Percentiles rank a stretch among this genome's conserved stretches.
Evolutionary conservation across 352 stramenopile genomes (phyloP).

Genomic region (Pythium rishiriense): DNA sequence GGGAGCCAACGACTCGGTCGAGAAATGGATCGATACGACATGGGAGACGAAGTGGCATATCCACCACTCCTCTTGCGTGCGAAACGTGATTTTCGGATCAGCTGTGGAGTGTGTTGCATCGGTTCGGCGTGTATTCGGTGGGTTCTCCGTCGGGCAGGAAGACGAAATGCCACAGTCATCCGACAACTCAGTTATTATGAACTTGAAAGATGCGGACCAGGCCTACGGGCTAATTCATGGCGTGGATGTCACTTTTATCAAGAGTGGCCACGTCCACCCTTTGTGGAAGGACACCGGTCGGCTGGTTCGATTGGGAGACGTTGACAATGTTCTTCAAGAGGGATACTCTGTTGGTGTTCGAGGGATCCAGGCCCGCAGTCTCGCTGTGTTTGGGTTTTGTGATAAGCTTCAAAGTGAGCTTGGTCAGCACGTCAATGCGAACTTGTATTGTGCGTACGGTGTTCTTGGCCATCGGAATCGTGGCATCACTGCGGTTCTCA

Average conservation of each 20-base stretch:
- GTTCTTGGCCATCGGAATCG: background rate
- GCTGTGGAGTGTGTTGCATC: background rate
- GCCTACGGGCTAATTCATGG: conserved; percentile 23
- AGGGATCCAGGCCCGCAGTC: conserved; percentile 31
- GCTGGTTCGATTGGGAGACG: conserved; percentile 8
- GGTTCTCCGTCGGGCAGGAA: conserved; percentile 24
- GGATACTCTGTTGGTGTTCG: conserved; percentile 37
- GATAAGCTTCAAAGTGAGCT: conserved; percentile 29
- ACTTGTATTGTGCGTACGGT: conserved; percentile 34
- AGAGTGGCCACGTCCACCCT: conserved; percentile 24
- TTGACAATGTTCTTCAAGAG: conserved; percentile 21
- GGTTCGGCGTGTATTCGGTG: background rate
- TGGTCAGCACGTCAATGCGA: conserved; percentile 37
- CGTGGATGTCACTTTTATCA: conserved; percentile 35
- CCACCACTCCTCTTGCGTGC: background rate
- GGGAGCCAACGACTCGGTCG: background rate
- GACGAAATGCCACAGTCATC: background rate
- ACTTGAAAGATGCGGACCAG: background rate
- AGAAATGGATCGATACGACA: conserved; percentile 6
- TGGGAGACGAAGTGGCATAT: conserved; percentile 26
- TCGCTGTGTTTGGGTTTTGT: conserved; percentile 18
- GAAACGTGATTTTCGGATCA: conserved; percentile 1
- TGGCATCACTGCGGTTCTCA: background rate
- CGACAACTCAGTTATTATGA: background rate
- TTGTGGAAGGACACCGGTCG: conserved; percentile 11